Base-by-base conservation (phyloP, 768 basidiomycete species). In the Psilocybe tampanensis region DNA sequence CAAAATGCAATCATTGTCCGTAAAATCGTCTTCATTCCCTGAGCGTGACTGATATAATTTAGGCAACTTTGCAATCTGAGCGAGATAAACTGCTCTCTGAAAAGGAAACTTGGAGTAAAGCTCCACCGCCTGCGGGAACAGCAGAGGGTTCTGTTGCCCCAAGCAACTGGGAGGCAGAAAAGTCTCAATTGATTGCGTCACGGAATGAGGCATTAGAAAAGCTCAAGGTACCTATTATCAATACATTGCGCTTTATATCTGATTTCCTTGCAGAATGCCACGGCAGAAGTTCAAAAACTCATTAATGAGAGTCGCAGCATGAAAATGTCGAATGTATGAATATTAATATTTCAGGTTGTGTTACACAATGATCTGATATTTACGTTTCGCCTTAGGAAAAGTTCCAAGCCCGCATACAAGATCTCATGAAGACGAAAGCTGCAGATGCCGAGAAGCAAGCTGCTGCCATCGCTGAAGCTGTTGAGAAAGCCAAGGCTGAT, bases 21-120 rank as follows among this genome's bases (percentile, higher is more conserved):
- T 69, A 21, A 21, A 29, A 21, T 34, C 42, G 2, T 18, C 19
- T 13, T 45, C 24, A 9, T 29, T 18, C 0, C 33, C 29, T 34
- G 21, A 24, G 18, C 15, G 2, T 19, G 24, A 52, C 63, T n/a
- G 17, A 17, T 17, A 19, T 42, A 17, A 34, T 60, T 6, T 36
- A 90, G 88, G 73, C 80, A 50, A 60, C 76, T 44, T 68, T 91
- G 23, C 76, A 71, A 52, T 76, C 79, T 43, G 86, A 93, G 69
- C 77, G 84, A 48, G 88, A 90, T 64, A 77, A 74, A 48, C 70
- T 92, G 17, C 72, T 87, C 23, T 78, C 76, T 0, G 88, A 89
- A 65, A 89, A 85, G 65, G 79, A 80, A 54, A 70, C 71, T 19
- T 79, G 68, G 79, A 66, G 44, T 48, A 74, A 69, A 51, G 60